Base-by-base conservation (phyloP, 2,329 filamentous ascomycete species). In the Xylariaceae sp. region DNA sequence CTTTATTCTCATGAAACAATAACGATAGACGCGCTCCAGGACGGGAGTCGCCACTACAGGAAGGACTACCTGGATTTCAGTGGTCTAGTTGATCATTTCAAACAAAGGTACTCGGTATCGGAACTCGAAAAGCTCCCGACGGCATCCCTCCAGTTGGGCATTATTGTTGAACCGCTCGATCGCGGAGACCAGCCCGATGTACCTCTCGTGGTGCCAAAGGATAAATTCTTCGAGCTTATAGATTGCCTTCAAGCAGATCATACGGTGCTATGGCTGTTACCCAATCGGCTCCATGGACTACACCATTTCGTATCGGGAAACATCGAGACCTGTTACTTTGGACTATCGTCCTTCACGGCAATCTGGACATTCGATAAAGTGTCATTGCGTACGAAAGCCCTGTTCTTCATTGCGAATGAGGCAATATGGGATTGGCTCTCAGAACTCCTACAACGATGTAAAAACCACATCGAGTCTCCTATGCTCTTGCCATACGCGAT, bases 261-360 rank as follows among this genome's bases (percentile, higher is more conserved):
- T 13, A 53, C 57, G 16, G 63, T 57, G 12, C 49, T 64, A 5
- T 65, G 63, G 51, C 60, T 64, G n/a, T 31, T 64, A 9, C 58
- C 55, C 14, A 58, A 56, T 44, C 60, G 62, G 18, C 63, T 63
- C 47, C 61, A 63, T 22, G 63, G 63, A 5, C 63, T 63, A 36
- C 63, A 63, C 40, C 56, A 61, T 46, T 63, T 61, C 45, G 50
- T 42, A 33, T 53, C 48, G 2, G 41, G 10, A 7, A 44, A 18
- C 28, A 36, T 53, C 31, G 52, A 58, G 45, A 64, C 62, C 6
- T 58, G 56, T 31, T 63, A 58, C 44, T 38, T 64, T 36, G 63
- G 61, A 19, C 60, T 56, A 10, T 58, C 63, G 2, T 57, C 51
- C 36, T 64, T 61, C 34, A 60, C 57, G 16, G 50, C 63, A 13